Base-by-base conservation (phyloP, 495 filamentous ascomycete genomes). In the Podospora pseudoanserina region DNA sequence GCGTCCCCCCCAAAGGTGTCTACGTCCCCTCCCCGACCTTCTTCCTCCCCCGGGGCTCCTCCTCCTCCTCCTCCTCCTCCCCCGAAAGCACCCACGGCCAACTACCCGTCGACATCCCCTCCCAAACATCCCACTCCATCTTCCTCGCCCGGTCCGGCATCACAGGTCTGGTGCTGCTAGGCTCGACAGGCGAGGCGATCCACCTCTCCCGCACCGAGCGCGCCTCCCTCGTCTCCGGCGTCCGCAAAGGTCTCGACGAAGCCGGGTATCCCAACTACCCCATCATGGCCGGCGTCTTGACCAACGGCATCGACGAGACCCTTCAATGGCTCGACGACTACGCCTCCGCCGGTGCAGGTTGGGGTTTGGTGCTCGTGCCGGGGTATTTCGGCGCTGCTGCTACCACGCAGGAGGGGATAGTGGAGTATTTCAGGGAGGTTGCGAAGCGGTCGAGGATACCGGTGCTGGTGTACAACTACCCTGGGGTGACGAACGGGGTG, bases 121-220 rank as follows among this genome's bases (percentile, higher is more conserved):
- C 87, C 1, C 89, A 91, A 72, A 73, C 81, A 44, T 73, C 74
- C 11, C 88, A 91, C 81, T 84, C 82, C 64, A 64, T 91, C 5
- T 86, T 88, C 74, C 87, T 92, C 57, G 89, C 89, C 13, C 74
- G 77, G 18, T 77, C 80, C 13, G 89, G 89, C 54, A 86, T 91
- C 75, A 82, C 77, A 19, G 89, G 89, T 13, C 79, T 91, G 19
- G 87, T 90, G 2, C 78, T 91, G 9, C 82, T 92, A 19, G 90
- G 90, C 7, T 86, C 81, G 53, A 91, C 88, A 0, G 90, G 90
- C 65, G 90, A 92, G 73, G 89, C 89, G 0, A 81, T 91, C 5
- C 88, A 90, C 74, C 78, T 91, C 5, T 81, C 87, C 0, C 80
- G 81, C n/a, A 58, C 74, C 20, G 90, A 92, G 69, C 86, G 89